Conservation (phyloP, 169 alveolate genomes). For the Amoebophrya sp. region DNA sequence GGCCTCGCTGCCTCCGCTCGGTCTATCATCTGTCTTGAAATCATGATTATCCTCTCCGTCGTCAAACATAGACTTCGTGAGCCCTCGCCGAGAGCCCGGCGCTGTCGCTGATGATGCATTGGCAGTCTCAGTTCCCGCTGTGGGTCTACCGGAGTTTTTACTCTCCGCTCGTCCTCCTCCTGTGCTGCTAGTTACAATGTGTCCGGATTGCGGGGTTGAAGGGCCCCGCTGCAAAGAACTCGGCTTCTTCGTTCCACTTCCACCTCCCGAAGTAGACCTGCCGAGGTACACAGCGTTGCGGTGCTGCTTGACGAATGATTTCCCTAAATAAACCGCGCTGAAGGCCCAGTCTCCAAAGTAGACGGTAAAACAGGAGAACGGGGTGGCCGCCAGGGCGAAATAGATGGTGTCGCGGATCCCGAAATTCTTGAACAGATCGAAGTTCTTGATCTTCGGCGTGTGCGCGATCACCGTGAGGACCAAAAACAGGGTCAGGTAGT, state of each 20-base stretch:
- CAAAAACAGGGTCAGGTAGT: not conserved
- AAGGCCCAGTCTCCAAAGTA: not conserved
- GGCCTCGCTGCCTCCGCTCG: too few relatives aligned
- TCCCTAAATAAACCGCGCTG: not conserved
- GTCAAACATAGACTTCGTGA: not conserved
- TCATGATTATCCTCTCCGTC: not conserved
- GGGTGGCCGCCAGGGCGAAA: not conserved
- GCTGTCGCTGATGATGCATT: too few relatives aligned
- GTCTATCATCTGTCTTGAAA: not conserved
- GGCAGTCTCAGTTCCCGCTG: too few relatives aligned
- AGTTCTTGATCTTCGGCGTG: not conserved
- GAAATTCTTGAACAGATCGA: not conserved
- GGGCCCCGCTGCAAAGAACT: too few relatives aligned
- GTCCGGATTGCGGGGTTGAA: too few relatives aligned
- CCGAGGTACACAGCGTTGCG: not conserved
- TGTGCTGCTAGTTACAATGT: not conserved
- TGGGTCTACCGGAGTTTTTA: not conserved
- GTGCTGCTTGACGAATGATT: not conserved
- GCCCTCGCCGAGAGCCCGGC: too few relatives aligned
- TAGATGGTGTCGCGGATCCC: not conserved
- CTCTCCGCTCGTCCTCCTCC: not conserved
- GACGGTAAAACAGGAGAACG: not conserved
- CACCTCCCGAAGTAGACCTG: not conserved
- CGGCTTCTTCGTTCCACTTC: too few relatives aligned
- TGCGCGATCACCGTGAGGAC: not conserved